These are phyloP conservation scores for Orobanche coerulescens DNA, from an alignment of 257 asterid genomes.

Conservation along the genomic window DNA sequence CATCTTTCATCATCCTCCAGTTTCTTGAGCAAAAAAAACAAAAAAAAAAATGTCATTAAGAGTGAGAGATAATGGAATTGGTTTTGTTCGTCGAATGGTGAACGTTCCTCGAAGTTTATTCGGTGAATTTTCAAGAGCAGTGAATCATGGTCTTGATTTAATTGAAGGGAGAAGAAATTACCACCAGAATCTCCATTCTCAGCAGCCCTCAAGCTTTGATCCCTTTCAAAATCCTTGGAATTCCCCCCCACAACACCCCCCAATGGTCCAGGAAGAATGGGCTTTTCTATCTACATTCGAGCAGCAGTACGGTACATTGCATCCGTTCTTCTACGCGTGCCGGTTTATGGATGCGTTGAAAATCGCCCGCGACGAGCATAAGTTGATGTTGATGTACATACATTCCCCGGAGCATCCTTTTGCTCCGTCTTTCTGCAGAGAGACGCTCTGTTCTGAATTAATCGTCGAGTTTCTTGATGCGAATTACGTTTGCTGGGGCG, in stretches of 20 bases:
- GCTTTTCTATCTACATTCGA: constrained; percentile 52
- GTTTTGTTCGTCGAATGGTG: constrained; percentile 47
- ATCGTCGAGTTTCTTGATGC: constrained; percentile 81
- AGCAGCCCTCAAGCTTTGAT: constrained; percentile 29
- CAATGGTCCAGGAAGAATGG: constrained; percentile 52
- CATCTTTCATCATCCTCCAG: not conserved
- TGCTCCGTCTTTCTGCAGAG: constrained; percentile 58
- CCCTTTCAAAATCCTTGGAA: constrained; percentile 27
- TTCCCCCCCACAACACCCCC: constrained; percentile 7
- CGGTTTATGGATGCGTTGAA: constrained; percentile 50
- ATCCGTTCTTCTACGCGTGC: constrained; percentile 80
- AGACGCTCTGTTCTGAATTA: constrained; percentile 59
- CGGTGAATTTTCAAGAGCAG: constrained; percentile 51
- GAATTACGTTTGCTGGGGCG: constrained; percentile 78
- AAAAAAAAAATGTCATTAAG: constrained; percentile 32
- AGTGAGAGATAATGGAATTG: constrained; percentile 29
- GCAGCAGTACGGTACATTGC: constrained; percentile 56
- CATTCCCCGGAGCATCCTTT: constrained; percentile 75
- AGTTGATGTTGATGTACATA: constrained; percentile 64
- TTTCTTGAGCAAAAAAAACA: not conserved
- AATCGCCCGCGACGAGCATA: constrained; percentile 56
- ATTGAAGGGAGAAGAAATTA: constrained; percentile 34
- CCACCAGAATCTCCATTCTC: constrained; percentile 28
- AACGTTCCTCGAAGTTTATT: constrained; percentile 56
- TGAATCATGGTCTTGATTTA: constrained; percentile 58